Evolutionary conservation across 176 grass and related monocot genomes (phyloP).

Genomic region (Juncus inflexus): DNA sequence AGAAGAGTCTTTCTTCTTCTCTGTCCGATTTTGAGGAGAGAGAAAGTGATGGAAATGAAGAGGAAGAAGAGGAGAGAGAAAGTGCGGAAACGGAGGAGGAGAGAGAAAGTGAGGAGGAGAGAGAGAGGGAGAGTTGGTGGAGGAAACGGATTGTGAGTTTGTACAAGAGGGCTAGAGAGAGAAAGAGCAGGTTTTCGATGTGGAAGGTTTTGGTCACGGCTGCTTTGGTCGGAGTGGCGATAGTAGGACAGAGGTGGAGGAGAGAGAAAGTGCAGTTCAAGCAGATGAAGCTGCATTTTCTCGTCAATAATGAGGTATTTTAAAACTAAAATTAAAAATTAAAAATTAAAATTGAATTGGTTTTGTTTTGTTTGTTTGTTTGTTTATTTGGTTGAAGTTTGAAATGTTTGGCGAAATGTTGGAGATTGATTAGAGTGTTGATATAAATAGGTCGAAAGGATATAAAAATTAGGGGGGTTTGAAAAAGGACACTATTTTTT

Average conservation of each 20-base stretch:
- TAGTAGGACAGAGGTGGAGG: constrained; percentile 41
- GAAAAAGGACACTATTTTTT: too few relatives aligned
- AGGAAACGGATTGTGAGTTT: constrained; percentile 36
- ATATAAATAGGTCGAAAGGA: too few relatives aligned
- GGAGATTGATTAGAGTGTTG: too few relatives aligned
- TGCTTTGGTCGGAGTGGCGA: constrained; percentile 37
- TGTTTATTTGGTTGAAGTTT: too few relatives aligned
- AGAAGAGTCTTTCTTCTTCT: constrained; percentile 1
- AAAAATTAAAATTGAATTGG: too few relatives aligned
- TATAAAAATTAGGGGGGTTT: too few relatives aligned
- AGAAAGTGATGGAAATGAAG: neutral
- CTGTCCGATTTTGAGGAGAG: neutral
- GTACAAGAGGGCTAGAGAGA: constrained; percentile 41
- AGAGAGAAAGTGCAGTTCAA: constrained; percentile 35
- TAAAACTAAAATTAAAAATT: constrained; percentile 2
- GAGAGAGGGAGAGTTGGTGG: constrained; percentile 38
- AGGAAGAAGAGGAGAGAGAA: constrained; percentile 2
- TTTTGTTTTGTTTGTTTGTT: neutral
- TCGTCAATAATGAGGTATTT: constrained; percentile 35
- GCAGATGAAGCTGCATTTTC: constrained; percentile 41
- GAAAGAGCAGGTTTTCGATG: constrained; percentile 17
- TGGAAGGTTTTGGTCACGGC: constrained; percentile 39
- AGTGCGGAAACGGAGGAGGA: neutral
- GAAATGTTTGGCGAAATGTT: too few relatives aligned
- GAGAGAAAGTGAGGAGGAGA: neutral